These are phyloP conservation scores for Tubosaeta sp. DNA, from an alignment of 768 basidiomycete species.

Conservation along the genomic window DNA sequence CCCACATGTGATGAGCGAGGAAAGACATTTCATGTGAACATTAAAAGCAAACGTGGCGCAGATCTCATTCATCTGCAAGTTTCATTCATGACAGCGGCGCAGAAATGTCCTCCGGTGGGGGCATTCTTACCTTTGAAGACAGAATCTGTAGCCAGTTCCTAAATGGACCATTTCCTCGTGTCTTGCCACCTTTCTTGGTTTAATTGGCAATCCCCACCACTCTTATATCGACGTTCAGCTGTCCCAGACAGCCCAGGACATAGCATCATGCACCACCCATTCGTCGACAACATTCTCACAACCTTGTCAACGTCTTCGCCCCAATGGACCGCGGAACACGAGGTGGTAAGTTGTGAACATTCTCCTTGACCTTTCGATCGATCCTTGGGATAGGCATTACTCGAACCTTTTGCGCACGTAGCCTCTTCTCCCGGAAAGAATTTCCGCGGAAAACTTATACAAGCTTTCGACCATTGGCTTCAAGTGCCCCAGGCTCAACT, in stretches of 20 bases:
- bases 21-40: neutral
- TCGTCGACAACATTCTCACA: conserved; percentile 39
- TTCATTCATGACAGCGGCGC: conserved; percentile 10
- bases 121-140: conserved; percentile 1
- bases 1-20: neutral
- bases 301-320: conserved; percentile 27
- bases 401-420: conserved; percentile 89
- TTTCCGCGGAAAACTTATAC: conserved; percentile 79
- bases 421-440: conserved; percentile 88
- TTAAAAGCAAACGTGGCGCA: conserved; percentile 7
- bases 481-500: conserved; percentile 74
- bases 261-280: conserved; percentile 18
- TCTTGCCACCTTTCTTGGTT: conserved; percentile 5
- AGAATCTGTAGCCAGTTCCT: conserved; percentile 1
- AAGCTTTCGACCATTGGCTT: conserved; percentile 91
- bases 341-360: conserved; percentile 17
- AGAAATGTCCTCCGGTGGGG: neutral
- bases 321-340: conserved; percentile 17
- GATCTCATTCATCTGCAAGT: neutral
- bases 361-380: neutral
- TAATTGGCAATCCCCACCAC: neutral
- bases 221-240: conserved; percentile 9
- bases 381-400: conserved; percentile 38
- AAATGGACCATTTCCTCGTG: conserved; percentile 3
- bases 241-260: neutral